Evolutionary conservation across 371 early-diverging fungal genomes (phyloP).

Genomic region (Zopfochytrium polystomum): DNA sequence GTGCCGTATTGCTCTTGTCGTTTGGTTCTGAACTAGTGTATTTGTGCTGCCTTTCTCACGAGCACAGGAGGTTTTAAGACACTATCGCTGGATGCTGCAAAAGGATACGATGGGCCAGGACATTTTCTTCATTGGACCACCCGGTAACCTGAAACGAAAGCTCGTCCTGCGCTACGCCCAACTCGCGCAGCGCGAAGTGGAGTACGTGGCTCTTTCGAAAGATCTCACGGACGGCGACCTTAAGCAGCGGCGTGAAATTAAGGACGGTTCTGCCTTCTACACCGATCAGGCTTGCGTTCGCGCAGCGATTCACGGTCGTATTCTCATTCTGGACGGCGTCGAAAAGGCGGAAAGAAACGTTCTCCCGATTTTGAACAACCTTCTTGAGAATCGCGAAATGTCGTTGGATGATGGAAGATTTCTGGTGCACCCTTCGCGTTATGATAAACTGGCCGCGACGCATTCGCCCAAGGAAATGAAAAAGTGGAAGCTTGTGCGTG

Average conservation of each 20-base stretch:
- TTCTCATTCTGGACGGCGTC: slow-evolving; percentile 77
- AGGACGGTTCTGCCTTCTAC: slow-evolving; percentile 67
- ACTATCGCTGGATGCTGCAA: slow-evolving; percentile 52
- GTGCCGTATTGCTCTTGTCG: not conserved
- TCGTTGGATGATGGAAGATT: slow-evolving; percentile 80
- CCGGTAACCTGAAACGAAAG: slow-evolving; percentile 67
- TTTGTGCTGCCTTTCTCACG: not conserved
- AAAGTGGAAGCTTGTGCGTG: slow-evolving; percentile 65
- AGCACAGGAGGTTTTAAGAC: slow-evolving; percentile 60
- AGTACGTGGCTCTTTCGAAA: slow-evolving; percentile 74
- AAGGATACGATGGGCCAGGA: slow-evolving; percentile 66
- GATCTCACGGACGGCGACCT: slow-evolving; percentile 77
- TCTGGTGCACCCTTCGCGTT: slow-evolving; percentile 65
- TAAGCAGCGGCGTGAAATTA: slow-evolving; percentile 80
- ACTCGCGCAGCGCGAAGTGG: slow-evolving; percentile 63
- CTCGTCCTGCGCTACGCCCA: slow-evolving; percentile 73
- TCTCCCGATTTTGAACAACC: slow-evolving; percentile 79
- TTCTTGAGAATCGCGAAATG: slow-evolving; percentile 87
- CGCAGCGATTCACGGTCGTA: slow-evolving; percentile 77
- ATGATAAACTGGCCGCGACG: slow-evolving; percentile 43
- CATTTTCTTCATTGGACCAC: slow-evolving; percentile 45
- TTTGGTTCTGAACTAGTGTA: not conserved
- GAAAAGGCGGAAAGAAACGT: slow-evolving; percentile 83
- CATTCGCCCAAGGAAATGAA: slow-evolving; percentile 45
- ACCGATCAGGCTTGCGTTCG: slow-evolving; percentile 77